These are phyloP conservation scores for Geotrichum australiense DNA, from an alignment of 1,139 yeast genomes.

Conservation along the genomic window DNA sequence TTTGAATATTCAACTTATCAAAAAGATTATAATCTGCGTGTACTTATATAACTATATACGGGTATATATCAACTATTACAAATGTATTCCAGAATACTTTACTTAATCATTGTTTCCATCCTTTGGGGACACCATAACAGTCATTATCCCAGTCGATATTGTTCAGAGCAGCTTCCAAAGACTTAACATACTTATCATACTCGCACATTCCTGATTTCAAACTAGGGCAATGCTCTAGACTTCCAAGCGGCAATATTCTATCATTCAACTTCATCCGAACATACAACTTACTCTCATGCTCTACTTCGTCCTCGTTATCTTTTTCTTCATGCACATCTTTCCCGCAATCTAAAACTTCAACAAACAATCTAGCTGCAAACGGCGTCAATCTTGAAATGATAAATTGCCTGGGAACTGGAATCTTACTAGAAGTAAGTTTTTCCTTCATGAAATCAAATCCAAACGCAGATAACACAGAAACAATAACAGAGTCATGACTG, in stretches of 20 bases:
- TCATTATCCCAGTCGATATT: slow-evolving; percentile 32
- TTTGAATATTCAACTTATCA: too few species aligned
- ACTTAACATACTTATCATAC: slow-evolving; percentile 31
- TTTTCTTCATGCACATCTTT: slow-evolving; percentile 20
- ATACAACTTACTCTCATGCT: slow-evolving; percentile 18
- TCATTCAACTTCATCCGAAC: slow-evolving; percentile 37
- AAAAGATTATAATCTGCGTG: too few species aligned
- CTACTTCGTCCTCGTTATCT: not conserved
- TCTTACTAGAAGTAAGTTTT: slow-evolving; percentile 31
- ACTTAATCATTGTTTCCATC: not conserved
- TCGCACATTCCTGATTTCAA: slow-evolving; percentile 35
- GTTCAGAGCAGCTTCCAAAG: slow-evolving; percentile 31
- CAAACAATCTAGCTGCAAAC: slow-evolving; percentile 38
- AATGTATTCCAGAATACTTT: too few species aligned
- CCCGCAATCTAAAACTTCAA: slow-evolving; percentile 37
- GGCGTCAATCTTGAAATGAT: slow-evolving; percentile 39
- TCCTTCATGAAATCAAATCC: slow-evolving; percentile 35
- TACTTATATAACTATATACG: too few species aligned
- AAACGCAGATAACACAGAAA: slow-evolving; percentile 37
- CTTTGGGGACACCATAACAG: slow-evolving; percentile 30
- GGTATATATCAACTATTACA: too few species aligned
- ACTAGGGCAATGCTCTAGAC: slow-evolving; percentile 34
- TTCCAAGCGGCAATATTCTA: slow-evolving; percentile 36
- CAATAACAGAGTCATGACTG: slow-evolving; percentile 39
- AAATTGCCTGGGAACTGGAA: slow-evolving; percentile 38